A percentile compares a stretch with the other conserved stretches of the same genome.
These are phyloP conservation scores for Macadamia integrifolia DNA, from an alignment of 164 flowering plant genomes.

Conservation along the genomic window DNA sequence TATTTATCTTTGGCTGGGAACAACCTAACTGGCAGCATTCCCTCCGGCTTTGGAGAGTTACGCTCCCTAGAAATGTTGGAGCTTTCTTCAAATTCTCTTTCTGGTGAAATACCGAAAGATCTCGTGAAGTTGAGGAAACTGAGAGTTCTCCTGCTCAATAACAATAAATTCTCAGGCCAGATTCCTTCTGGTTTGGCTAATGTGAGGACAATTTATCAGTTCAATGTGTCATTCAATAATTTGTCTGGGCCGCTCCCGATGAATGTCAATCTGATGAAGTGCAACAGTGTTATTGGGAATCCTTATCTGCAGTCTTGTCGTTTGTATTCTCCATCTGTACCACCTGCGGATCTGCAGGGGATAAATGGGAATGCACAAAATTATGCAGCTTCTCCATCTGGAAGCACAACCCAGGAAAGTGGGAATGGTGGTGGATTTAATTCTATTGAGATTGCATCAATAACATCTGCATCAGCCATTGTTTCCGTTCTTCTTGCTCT, in stretches of 20 bases:
- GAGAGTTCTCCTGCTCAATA: slow-evolving; percentile 19
- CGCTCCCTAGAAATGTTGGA: slow-evolving; percentile 24
- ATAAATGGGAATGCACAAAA: slow-evolving; percentile 1
- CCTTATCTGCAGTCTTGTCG: slow-evolving; percentile 9
- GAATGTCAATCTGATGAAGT: slow-evolving; percentile 8
- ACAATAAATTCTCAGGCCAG: slow-evolving; percentile 27
- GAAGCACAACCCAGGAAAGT: neutral
- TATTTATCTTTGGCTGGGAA: slow-evolving; percentile 24
- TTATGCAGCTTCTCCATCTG: slow-evolving; percentile 11
- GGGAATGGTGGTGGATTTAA: slow-evolving; percentile 17
- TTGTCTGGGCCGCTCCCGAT: slow-evolving; percentile 13
- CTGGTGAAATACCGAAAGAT: slow-evolving; percentile 26
- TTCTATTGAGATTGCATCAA: slow-evolving; percentile 46
- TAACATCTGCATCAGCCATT: slow-evolving; percentile 44
- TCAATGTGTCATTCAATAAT: slow-evolving; percentile 26
- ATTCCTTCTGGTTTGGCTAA: slow-evolving; percentile 24
- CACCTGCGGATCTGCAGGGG: slow-evolving; percentile 6
- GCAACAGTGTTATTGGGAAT: slow-evolving; percentile 16
- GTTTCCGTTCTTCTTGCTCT: slow-evolving; percentile 39
- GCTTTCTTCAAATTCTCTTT: slow-evolving; percentile 27
- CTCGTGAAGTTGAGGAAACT: slow-evolving; percentile 21
- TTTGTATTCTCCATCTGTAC: neutral
- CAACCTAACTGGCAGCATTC: slow-evolving; percentile 30
- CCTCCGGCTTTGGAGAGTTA: slow-evolving; percentile 14
- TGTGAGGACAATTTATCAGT: slow-evolving; percentile 13